Evolutionary conservation across 192 early-diverging fungal species (phyloP), one percentile per base, ranked within the genome.

Genomic region (Lobosporangium transversale): DNA sequence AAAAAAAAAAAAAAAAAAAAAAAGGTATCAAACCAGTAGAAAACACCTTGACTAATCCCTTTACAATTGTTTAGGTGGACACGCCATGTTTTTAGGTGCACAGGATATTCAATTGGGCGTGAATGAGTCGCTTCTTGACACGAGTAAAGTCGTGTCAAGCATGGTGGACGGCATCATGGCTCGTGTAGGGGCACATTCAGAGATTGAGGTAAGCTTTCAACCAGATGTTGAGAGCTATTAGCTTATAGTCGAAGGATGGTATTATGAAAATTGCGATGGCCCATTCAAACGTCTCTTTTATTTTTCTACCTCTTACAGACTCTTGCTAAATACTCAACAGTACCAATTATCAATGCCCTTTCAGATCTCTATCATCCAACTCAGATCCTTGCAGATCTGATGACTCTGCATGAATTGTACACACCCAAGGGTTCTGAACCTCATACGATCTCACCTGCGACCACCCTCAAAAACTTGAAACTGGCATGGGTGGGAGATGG

Each of bases 401-500:
- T 97, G 88, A 97, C 97, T 0, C 82, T 99, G 47, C 95, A 98
- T 87, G 97, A 99, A 66, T 69, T 83, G 29, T 86, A 79, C 66
- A 79, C 83, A 15, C 81, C 82, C 15, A 53, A 66, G 17, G 78
- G 50, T 61, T 71, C 80, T 2, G 79, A 80, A 3, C 66, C 71
- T 1, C 84, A 88, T 62, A 57, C 58, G 3, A 70, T 69, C 3
- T 85, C 90, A 21, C 87, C 86, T 0, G 53, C 83, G 23, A 59
- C 80, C 47, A 89, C 87, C 9, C 80, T 96, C 20, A 86, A 84
- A 15, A 88, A 88, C 0, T 79, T 95, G 12, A 88, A 88, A 11
- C 88, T 99, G 14, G 96, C 97, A n/a, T 99, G 98, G 98, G 91
- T 99, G 6, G 98, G 98, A 51, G 98, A 99, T 63, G 88, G 93